A percentile compares a stretch with the other conserved stretches of the same genome.
Conservation (phyloP, 75 land plant genomes). For the Cryptomeria japonica region DNA sequence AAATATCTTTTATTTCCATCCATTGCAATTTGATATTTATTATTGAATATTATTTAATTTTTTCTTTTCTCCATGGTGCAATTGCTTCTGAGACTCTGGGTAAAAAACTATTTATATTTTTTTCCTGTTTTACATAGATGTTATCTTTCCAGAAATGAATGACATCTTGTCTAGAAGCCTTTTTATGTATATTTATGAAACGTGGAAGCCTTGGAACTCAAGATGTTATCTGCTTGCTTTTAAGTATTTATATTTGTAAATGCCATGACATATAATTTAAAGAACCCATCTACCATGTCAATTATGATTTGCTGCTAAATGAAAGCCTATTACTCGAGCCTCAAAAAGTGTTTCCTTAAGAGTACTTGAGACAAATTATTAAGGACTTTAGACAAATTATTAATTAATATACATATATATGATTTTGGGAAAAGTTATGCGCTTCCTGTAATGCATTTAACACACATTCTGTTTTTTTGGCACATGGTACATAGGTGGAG, state of each 20-base stretch:
- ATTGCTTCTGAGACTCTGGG: background rate
- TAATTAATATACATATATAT: background rate
- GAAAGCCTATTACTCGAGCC: background rate
- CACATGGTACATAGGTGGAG: too few relatives aligned
- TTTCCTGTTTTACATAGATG: background rate
- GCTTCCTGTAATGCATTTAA: background rate
- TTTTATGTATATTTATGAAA: background rate
- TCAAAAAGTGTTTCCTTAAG: background rate
- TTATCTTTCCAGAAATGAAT: background rate
- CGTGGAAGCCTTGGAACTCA: background rate
- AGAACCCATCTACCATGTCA: background rate
- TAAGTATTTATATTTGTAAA: background rate
- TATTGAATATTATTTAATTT: background rate
- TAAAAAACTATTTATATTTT: background rate
- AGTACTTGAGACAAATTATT: background rate
- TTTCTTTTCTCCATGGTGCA: background rate
- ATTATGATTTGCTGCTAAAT: background rate
- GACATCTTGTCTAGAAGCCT: background rate
- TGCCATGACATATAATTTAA: background rate
- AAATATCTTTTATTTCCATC: background rate
- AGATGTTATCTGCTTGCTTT: background rate
- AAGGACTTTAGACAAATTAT: too few relatives aligned
- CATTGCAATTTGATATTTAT: background rate
- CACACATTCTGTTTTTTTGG: background rate
- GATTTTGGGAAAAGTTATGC: background rate